Evolutionary conservation across 352 stramenopile species (phyloP).

Genomic region (Thraustochytrium sp.): DNA sequence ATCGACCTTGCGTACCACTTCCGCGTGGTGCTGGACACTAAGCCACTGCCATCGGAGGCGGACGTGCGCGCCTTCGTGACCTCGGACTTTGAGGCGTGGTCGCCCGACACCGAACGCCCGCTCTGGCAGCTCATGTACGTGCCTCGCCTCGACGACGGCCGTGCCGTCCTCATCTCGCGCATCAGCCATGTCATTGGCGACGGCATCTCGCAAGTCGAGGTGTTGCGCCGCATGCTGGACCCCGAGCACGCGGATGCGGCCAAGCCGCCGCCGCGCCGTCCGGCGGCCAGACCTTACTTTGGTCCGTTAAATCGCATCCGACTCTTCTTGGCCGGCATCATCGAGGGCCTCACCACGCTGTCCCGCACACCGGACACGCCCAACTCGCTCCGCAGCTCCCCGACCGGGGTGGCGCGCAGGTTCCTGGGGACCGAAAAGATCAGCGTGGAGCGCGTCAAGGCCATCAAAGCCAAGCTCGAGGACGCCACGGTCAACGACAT

Average conservation of each 20-base stretch:
- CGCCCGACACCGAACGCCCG: not conserved
- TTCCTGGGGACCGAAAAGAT: not conserved
- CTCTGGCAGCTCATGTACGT: constrained; percentile 4
- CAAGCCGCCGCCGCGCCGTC: not conserved
- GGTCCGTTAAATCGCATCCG: not conserved
- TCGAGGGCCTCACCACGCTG: not conserved
- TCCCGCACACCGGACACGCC: not conserved
- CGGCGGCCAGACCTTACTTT: not conserved
- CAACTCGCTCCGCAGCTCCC: not conserved
- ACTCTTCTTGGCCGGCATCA: not conserved
- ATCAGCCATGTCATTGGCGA: constrained; percentile 39
- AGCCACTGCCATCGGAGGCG: not conserved
- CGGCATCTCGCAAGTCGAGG: not conserved
- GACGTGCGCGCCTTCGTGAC: not conserved
- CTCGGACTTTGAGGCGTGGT: not conserved
- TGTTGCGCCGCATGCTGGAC: constrained; percentile 14
- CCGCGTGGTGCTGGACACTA: not conserved
- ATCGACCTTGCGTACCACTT: constrained; percentile 5
- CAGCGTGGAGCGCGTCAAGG: not conserved
- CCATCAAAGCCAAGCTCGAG: constrained; percentile 8
- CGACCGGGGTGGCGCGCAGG: not conserved
- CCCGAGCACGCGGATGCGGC: not conserved
- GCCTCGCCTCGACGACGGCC: not conserved
- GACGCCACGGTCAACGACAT: constrained; percentile 34
- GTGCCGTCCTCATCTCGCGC: not conserved